Base-by-base conservation (phyloP, 768 basidiomycete genomes). In the Crucibulum laeve region DNA sequence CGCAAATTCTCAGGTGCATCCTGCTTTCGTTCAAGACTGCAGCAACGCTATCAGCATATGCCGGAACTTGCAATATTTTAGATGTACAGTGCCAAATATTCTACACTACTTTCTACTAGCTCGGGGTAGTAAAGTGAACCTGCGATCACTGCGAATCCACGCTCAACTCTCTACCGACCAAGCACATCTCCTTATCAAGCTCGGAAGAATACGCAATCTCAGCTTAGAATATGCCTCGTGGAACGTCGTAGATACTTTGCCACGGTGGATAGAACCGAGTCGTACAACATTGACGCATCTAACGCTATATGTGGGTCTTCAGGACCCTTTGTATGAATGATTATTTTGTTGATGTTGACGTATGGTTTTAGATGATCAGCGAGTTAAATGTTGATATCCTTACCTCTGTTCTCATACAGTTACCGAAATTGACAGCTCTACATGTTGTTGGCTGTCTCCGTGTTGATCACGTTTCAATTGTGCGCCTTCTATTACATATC, bases 361-460 rank as follows among this genome's bases (percentile, higher is more conserved):
- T 14, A 4, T 24, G 2, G 33, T 34, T 30, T 4, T 50, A 89
- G 87, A 74, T 72, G 65, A 71, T 76, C 3, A 69, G 63, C 26
- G 73, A 80, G 17, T 57, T 84, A 25, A 80, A 83, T 54, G 70
- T 71, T 30, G 51, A 53, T 25, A 63, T 82, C 4, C 64, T 88
- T 32, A 69, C 73, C 32, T 44, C 62, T 23, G 69, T 69, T 2
- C 59, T 87, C 7, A 39, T 54, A 13, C 65, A 76, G 5, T 65
- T 87, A 0, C 77, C 84, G 0, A 60, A 64, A 21, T 68, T 89
- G 7, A 60, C 62, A 6, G 76, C 74, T 4, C 66, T 89, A 3
- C 82, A 87, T 57, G 58, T 88, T 21, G 55, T 86, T 22, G 70
- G 68, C 3, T 88, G 87, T 56, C 59, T 72, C 4, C 76, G 77